Conservation (phyloP, 2,329 filamentous ascomycete genomes). For the Paecilomyces fulvus region DNA sequence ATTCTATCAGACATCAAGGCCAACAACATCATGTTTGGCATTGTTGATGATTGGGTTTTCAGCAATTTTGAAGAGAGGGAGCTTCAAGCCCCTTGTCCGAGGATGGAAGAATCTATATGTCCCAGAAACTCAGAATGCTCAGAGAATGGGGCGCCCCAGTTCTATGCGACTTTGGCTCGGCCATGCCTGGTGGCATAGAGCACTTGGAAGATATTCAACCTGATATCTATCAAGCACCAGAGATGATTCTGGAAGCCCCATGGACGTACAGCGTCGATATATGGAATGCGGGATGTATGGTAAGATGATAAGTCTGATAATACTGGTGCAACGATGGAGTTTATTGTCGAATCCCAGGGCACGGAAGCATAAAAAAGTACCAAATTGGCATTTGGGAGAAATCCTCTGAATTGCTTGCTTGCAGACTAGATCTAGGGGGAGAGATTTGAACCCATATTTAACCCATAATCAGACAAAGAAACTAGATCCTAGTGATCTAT, state of each 20-base stretch:
- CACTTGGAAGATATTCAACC: conserved; percentile 24
- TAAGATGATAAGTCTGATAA: conserved; percentile 18
- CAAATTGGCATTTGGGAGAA: too few species aligned
- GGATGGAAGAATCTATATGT: conserved; percentile 40
- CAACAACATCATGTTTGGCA: conserved; percentile 41
- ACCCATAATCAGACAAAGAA: too few species aligned
- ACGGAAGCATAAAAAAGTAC: too few species aligned
- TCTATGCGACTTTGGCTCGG: conserved; percentile 45
- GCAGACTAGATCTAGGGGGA: too few species aligned
- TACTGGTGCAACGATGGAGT: neutral
- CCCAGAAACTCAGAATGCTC: conserved; percentile 28
- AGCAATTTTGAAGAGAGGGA: conserved; percentile 34
- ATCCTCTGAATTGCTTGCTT: too few species aligned
- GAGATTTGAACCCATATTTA: too few species aligned
- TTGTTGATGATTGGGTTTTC: conserved; percentile 34
- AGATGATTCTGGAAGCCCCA: conserved; percentile 40
- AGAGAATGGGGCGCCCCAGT: conserved; percentile 18
- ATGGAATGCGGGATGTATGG: conserved; percentile 47
- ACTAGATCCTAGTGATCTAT: too few species aligned
- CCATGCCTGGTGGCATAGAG: conserved; percentile 26
- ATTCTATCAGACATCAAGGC: conserved; percentile 34
- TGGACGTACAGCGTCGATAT: conserved; percentile 45
- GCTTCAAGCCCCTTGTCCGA: conserved; percentile 29
- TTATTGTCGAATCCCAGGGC: too few species aligned
- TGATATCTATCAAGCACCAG: conserved; percentile 28